phyloP scores from a whole-genome alignment of 768 basidiomycete species.

The Leccinum subtestaceum region DNA sequence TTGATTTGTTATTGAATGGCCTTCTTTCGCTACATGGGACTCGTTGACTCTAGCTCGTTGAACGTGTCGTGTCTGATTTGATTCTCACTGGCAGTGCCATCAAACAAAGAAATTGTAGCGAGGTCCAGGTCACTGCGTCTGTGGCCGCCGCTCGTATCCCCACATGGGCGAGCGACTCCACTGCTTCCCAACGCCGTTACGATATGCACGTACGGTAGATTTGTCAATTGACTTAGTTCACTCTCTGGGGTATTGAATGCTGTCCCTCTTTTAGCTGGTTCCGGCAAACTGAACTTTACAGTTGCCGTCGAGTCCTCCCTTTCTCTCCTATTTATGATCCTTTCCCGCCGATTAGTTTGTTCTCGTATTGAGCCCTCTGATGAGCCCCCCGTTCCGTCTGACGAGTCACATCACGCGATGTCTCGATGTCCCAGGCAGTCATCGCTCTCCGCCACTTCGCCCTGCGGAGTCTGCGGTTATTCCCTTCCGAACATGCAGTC shows the following conservation, averaged over 20 bases:
- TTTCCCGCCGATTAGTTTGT: neutral
- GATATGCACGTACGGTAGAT: neutral
- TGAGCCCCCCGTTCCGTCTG: slow-evolving; percentile 8
- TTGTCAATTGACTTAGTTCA: neutral
- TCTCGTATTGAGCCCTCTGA: slow-evolving; percentile 10
- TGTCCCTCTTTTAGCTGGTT: slow-evolving; percentile 11
- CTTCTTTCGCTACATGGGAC: neutral
- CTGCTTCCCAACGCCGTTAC: slow-evolving; percentile 9
- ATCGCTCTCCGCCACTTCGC: neutral
- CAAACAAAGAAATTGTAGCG: neutral
- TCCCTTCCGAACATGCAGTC: slow-evolving; percentile 7
- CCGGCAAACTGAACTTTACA: slow-evolving; percentile 20
- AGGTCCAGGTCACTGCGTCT: neutral
- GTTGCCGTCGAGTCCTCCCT: slow-evolving; percentile 19
- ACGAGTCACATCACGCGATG: slow-evolving; percentile 7
- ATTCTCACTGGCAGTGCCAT: neutral
- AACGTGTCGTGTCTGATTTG: neutral
- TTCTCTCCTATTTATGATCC: slow-evolving; percentile 27
- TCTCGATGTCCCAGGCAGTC: neutral
- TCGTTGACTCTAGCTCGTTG: neutral
- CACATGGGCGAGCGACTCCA: slow-evolving; percentile 7
- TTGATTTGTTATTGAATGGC: neutral
- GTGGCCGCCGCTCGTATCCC: slow-evolving; percentile 9
- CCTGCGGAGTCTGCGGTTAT: slow-evolving; percentile 6
- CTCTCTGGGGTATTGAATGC: neutral